These are phyloP conservation scores for Suillus bovinus DNA, from an alignment of 768 basidiomycete genomes.

Conservation along the genomic window DNA sequence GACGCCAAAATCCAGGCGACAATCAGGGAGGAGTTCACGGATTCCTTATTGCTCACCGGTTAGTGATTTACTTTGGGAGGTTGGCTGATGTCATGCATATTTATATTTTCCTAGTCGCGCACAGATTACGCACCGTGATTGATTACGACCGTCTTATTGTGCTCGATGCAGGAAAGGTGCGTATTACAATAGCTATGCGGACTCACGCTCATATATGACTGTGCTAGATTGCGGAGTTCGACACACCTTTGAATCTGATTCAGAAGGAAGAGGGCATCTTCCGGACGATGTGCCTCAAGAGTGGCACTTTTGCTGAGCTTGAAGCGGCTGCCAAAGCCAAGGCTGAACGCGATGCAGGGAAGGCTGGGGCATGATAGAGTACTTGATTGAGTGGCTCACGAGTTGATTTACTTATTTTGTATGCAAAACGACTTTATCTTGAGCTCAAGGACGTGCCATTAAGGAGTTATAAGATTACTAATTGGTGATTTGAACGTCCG, in stretches of 20 bases:
- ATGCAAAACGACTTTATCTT: no score
- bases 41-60: constrained; percentile 75
- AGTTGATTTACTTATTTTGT: not conserved
- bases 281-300: constrained; percentile 68
- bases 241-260: constrained; percentile 71
- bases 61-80: constrained; percentile 20
- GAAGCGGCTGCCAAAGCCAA: constrained; percentile 56
- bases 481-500: no score
- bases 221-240: constrained; percentile 58
- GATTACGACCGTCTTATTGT: constrained; percentile 82
- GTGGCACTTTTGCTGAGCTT: constrained; percentile 61
- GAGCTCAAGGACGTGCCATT: no score
- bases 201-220: not conserved
- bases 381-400: not conserved
- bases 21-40: constrained; percentile 82
- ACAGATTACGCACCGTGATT: constrained; percentile 74
- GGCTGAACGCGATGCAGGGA: constrained; percentile 18
- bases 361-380: not conserved
- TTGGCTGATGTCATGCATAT: constrained; percentile 9
- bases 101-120: constrained; percentile 45
- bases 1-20: constrained; percentile 90
- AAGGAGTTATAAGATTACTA: no score
- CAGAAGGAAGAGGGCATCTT: constrained; percentile 64
- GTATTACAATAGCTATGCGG: constrained; percentile 24
- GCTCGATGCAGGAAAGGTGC: constrained; percentile 50